Base-by-base conservation (phyloP, 176 grass and related monocot genomes). In the Aegilops umbellulata region DNA sequence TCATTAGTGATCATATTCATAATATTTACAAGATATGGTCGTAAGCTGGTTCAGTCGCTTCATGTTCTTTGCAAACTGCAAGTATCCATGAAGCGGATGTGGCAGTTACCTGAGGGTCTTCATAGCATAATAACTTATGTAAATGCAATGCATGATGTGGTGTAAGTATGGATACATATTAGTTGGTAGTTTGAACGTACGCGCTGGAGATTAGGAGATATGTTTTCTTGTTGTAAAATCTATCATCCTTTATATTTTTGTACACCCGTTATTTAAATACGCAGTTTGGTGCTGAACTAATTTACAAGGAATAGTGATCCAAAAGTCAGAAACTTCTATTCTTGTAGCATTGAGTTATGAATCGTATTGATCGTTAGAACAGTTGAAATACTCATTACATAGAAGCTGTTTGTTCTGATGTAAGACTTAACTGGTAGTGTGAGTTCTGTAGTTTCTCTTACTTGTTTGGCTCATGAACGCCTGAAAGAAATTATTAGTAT, bases 241-340 rank as follows among this genome's bases (percentile, higher is more conserved):
- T 69, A 12, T 23, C 69, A 36, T 55, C 57, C 8, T 39, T 38
- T 60, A 78, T 78, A 26, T 71, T 36, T 41, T 15, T 53, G 22
- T 46, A 11, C 62, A 83, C 24, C 62, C 8, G 14, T 77, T 62
- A 62, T 63, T 78, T 83, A 36, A 53, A 14, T 22, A 5, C 36
- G 27, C 66, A 24, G 25, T 68, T 78, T 36, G 2, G 36, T 79
- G 14, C 24, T 51, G 17, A 72, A 53, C 29, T 64, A 72, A 36
- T 84, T 84, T 79, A 77, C 29, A 84, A 64, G 39, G 7, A 27
- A 64, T 49, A 35, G 22, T 55, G 29, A 19, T 83, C 83, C 64
- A 63, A 19, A 76, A 29, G 74, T 77, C n/a, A 7, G 25, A 75
- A 44, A 15, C n/a, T 23, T 44, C 3, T 42, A n/a, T 41, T 67